Conservation (phyloP, 179 eudicot genomes). For the Pouteria campechiana region DNA sequence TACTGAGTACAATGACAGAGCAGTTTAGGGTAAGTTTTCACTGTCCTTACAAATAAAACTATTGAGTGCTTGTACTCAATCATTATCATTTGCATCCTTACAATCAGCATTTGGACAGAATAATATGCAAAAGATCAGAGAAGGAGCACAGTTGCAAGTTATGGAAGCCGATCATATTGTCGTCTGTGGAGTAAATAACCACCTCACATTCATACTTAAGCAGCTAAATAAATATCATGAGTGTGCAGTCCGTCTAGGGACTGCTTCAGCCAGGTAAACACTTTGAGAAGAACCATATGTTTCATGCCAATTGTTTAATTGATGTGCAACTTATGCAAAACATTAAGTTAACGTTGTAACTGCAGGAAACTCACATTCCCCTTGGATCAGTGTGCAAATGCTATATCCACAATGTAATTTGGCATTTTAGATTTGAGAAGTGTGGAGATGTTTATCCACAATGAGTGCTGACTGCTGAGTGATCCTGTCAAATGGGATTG, state of each 20-base stretch:
- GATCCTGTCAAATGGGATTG: too few relatives aligned
- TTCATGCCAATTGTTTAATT: too few relatives aligned
- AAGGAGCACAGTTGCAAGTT: constrained; percentile 94
- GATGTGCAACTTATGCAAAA: too few relatives aligned
- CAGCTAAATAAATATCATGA: constrained; percentile 92
- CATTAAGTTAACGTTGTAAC: too few relatives aligned
- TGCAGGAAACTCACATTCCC: too few relatives aligned
- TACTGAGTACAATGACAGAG: constrained; percentile 96
- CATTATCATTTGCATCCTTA: constrained; percentile 8
- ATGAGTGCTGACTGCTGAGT: too few relatives aligned
- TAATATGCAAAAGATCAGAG: constrained; percentile 91
- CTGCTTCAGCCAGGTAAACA: constrained; percentile 75
- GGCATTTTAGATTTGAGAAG: too few relatives aligned
- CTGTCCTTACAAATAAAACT: too few relatives aligned
- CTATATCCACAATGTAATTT: too few relatives aligned
- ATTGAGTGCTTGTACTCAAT: too few relatives aligned
- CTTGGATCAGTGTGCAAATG: too few relatives aligned
- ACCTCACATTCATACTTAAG: constrained; percentile 65
- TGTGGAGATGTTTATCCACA: too few relatives aligned
- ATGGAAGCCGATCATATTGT: constrained; percentile 85
- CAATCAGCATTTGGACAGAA: constrained; percentile 39
- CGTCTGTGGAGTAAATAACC: constrained; percentile 89
- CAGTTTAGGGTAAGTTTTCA: constrained; percentile 76
- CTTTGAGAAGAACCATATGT: not conserved
- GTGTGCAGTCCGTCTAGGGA: constrained; percentile 79